phyloP scores from a whole-genome alignment of 345 rosid genomes.

The Eutrema japonicum region DNA sequence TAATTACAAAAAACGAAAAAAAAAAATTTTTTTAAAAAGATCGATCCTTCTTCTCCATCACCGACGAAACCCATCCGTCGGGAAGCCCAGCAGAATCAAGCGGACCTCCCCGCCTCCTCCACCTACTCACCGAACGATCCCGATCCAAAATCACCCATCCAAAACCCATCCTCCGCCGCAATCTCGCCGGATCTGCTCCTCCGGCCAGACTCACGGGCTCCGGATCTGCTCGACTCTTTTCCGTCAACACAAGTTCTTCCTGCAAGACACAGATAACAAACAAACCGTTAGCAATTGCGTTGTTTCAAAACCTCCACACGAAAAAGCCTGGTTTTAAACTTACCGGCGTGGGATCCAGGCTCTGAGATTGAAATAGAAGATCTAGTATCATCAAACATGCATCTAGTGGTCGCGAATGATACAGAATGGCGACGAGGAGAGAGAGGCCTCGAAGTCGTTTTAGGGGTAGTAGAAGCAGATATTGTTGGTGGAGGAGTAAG shows the following conservation, averaged over 20 bases:
- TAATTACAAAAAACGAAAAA: too few relatives aligned
- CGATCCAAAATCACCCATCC: too few relatives aligned
- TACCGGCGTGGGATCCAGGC: conserved; percentile 65
- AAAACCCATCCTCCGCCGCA: too few relatives aligned
- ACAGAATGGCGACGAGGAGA: conserved; percentile 81
- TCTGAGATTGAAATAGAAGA: conserved; percentile 66
- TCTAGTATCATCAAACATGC: conserved; percentile 68
- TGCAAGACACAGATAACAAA: conserved; percentile 35
- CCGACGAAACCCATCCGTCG: too few relatives aligned
- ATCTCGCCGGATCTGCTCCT: too few relatives aligned
- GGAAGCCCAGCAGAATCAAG: too few relatives aligned
- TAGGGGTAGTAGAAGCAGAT: conserved; percentile 84
- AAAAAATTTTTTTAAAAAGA: too few relatives aligned
- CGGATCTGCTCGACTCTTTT: too few relatives aligned
- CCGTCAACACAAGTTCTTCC: conserved; percentile 89
- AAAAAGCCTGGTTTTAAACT: background rate
- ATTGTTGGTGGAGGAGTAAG: conserved; percentile 84
- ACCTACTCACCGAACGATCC: too few relatives aligned
- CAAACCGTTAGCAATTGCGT: background rate
- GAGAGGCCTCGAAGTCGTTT: conserved; percentile 67
- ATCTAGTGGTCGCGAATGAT: conserved; percentile 79
- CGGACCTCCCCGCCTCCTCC: too few relatives aligned
- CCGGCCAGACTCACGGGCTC: too few relatives aligned
- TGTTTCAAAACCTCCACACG: background rate
- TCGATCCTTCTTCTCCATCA: too few relatives aligned